Conservation (phyloP, 176 grass and related monocot genomes). For the Hyparrhenia diplandra region DNA sequence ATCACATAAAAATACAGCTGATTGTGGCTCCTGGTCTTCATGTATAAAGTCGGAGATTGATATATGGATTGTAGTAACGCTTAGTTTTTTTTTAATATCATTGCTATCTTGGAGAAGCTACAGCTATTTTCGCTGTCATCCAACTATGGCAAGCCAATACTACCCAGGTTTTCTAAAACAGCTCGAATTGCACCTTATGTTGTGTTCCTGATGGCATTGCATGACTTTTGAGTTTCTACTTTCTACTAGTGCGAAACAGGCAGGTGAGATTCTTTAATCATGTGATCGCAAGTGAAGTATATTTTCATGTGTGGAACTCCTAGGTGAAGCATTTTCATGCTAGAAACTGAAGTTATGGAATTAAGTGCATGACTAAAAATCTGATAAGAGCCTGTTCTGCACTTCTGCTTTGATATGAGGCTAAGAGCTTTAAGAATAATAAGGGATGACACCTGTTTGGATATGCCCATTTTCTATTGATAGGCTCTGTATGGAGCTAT, state of each 20-base stretch:
- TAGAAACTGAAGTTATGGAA: background rate
- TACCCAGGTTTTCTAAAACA: background rate
- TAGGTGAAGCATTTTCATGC: background rate
- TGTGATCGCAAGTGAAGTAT: too few species aligned
- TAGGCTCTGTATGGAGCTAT: background rate
- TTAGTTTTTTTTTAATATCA: background rate
- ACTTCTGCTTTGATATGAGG: background rate
- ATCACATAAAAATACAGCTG: constrained; percentile 7
- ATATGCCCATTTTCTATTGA: background rate
- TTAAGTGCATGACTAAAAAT: background rate
- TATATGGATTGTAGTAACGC: constrained; percentile 32
- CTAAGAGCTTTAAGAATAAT: background rate
- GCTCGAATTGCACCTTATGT: background rate
- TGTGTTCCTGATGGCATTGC: background rate
- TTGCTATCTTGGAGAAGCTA: constrained; percentile 18
- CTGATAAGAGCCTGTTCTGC: background rate
- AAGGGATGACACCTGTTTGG: background rate
- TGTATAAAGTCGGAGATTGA: constrained; percentile 35
- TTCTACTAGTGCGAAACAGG: background rate
- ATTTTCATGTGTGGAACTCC: background rate
- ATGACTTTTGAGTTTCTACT: background rate
- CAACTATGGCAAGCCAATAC: constrained; percentile 18
- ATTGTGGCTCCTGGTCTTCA: background rate
- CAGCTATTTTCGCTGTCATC: constrained; percentile 46
- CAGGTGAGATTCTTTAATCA: background rate